Conservation (phyloP, 306 rosid genomes). For the Gastrolobium bilobum region DNA sequence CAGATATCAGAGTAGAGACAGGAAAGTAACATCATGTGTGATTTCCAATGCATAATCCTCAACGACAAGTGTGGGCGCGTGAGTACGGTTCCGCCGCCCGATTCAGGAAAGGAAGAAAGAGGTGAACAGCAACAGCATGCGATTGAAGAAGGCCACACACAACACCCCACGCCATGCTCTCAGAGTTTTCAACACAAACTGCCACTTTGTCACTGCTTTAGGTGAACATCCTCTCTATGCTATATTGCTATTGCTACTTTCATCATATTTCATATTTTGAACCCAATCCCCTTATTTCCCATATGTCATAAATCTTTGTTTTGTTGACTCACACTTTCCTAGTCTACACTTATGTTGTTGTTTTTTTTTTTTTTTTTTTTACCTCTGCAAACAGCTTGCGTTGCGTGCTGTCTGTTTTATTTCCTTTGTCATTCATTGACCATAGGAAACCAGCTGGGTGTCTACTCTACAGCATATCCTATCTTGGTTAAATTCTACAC, state of each 20-base stretch:
- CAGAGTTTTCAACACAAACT: conserved; percentile 28
- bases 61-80: conserved; percentile 49
- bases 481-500: neutral
- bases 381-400: neutral
- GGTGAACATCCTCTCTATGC: conserved; percentile 44
- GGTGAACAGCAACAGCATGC: conserved; percentile 29
- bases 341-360: too few relatives aligned
- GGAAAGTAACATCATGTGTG: neutral
- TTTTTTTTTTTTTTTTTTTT: too few relatives aligned
- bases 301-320: too few relatives aligned
- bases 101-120: neutral
- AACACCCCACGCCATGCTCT: conserved; percentile 42
- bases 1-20: too few relatives aligned
- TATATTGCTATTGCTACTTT: neutral
- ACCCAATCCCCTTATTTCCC: neutral
- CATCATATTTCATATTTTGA: neutral
- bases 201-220: conserved; percentile 69
- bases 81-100: conserved; percentile 59
- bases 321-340: too few relatives aligned
- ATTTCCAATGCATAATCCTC: conserved; percentile 31
- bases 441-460: neutral
- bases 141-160: neutral
- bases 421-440: neutral
- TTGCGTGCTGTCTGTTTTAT: neutral
- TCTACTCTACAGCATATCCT: neutral